These are phyloP conservation scores for Tuber indicum DNA, from an alignment of 495 filamentous ascomycete genomes.

Conservation along the genomic window DNA sequence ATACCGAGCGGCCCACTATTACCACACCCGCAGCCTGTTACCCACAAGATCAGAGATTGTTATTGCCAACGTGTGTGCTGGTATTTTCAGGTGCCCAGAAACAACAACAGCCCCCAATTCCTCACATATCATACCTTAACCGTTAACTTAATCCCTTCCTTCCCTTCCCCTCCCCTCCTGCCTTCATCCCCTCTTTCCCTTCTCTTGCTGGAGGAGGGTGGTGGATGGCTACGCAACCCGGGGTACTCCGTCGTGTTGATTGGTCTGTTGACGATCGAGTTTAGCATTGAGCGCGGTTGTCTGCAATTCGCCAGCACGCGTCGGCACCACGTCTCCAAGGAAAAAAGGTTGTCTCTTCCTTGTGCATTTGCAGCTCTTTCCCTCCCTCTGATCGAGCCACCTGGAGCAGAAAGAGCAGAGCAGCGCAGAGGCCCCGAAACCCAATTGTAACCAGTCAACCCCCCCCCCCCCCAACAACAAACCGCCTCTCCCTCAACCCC, in stretches of 20 bases:
- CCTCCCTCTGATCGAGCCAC: conserved; percentile 19
- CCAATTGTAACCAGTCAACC: conserved; percentile 2
- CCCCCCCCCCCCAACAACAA: not conserved
- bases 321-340: conserved; percentile 1
- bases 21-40: not conserved
- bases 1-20: not conserved
- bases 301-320: conserved; percentile 7
- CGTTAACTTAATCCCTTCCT: not conserved
- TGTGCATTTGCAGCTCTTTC: conserved; percentile 4
- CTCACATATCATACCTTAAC: not conserved
- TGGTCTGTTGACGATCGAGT: conserved; percentile 28
- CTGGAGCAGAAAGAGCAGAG: conserved; percentile 19
- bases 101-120: not conserved
- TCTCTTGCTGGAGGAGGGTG: not conserved
- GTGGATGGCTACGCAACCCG: not conserved
- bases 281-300: conserved; percentile 21
- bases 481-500: not conserved
- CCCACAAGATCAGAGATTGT: not conserved
- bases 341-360: not conserved
- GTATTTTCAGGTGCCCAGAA: not conserved
- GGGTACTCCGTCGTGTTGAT: conserved; percentile 1
- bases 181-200: conserved; percentile 3
- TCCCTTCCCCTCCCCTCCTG: not conserved
- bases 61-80: not conserved
- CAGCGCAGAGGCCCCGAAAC: conserved; percentile 4